phyloP scores from a whole-genome alignment of 257 asterid genomes.

The Solanum commersonii region DNA sequence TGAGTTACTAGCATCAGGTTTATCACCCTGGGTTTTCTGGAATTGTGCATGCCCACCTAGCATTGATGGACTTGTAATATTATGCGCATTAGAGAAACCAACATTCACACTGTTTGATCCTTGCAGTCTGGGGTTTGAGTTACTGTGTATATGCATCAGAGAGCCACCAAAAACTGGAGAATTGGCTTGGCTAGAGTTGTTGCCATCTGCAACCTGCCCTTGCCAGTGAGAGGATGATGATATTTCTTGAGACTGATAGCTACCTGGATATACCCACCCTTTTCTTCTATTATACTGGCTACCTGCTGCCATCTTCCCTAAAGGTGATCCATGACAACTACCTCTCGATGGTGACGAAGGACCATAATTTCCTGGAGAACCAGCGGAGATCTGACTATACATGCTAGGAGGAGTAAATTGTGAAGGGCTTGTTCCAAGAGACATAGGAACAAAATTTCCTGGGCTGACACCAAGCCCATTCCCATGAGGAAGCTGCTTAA shows the following conservation, averaged over 20 bases:
- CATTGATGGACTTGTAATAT: constrained; percentile 17
- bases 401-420: constrained; percentile 93
- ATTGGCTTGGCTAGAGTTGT: constrained; percentile 33
- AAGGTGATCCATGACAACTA: constrained; percentile 77
- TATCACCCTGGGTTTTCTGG: constrained; percentile 46
- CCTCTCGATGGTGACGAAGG: constrained; percentile 95
- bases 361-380: constrained; percentile 94
- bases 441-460: constrained; percentile 80
- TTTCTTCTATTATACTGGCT: constrained; percentile 77
- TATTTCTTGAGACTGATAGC: constrained; percentile 55
- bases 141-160: constrained; percentile 47
- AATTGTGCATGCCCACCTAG: constrained; percentile 18
- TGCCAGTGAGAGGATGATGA: constrained; percentile 48
- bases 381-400: constrained; percentile 55
- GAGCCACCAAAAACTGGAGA: constrained; percentile 43
- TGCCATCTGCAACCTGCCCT: constrained; percentile 48
- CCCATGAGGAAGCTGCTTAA: constrained; percentile 59
- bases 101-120: constrained; percentile 46
- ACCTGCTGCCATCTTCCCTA: constrained; percentile 74
- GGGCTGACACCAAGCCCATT: constrained; percentile 90
- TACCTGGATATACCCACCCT: constrained; percentile 56
- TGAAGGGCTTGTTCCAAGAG: constrained; percentile 98
- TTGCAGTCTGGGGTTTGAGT: constrained; percentile 51
- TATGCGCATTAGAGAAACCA: constrained; percentile 44
- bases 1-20: constrained; percentile 54